phyloP scores from a whole-genome alignment of 371 early-diverging fungal genomes.

The Funneliformis caledonium region DNA sequence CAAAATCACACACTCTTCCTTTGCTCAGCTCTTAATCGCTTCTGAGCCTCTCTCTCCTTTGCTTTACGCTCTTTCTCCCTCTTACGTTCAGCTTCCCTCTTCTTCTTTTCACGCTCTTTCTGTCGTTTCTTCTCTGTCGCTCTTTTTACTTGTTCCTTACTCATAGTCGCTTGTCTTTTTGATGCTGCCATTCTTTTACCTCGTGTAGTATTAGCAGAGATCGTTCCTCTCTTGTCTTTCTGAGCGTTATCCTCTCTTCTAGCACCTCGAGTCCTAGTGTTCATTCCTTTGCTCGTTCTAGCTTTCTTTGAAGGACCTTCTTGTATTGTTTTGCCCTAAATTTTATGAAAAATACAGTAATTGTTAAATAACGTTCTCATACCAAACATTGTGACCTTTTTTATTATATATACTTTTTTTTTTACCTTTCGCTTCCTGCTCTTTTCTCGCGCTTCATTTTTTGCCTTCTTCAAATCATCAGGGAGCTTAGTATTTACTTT shows the following conservation, averaged over 20 bases:
- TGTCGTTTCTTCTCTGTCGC: slow-evolving; percentile 4
- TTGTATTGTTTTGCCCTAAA: not conserved
- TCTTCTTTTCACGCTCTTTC: slow-evolving; percentile 18
- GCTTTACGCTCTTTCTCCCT: slow-evolving; percentile 5
- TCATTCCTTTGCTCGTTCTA: slow-evolving; percentile 5
- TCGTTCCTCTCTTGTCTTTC: not conserved
- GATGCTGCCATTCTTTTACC: not conserved
- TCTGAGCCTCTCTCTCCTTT: slow-evolving; percentile 6
- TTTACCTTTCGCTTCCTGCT: slow-evolving; percentile 24
- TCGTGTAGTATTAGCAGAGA: not conserved
- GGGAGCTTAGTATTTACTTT: slow-evolving; percentile 17
- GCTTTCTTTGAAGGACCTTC: not conserved
- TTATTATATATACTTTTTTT: not conserved
- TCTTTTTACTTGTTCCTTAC: not conserved
- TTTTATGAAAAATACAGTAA: not conserved
- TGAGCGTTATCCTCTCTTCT: not conserved
- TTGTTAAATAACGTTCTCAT: not conserved
- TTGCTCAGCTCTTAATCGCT: not conserved
- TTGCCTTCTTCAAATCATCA: slow-evolving; percentile 11
- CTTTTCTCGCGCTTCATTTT: slow-evolving; percentile 22
- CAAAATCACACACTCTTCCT: not conserved
- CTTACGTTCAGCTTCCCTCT: slow-evolving; percentile 1
- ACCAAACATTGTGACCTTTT: no score
- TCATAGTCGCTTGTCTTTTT: not conserved
- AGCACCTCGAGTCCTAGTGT: not conserved